Percentiles rank a stretch among this genome's conserved stretches.
These are phyloP conservation scores for Yarrowia galli DNA, from an alignment of 1,139 yeast species.

Conservation along the genomic window DNA sequence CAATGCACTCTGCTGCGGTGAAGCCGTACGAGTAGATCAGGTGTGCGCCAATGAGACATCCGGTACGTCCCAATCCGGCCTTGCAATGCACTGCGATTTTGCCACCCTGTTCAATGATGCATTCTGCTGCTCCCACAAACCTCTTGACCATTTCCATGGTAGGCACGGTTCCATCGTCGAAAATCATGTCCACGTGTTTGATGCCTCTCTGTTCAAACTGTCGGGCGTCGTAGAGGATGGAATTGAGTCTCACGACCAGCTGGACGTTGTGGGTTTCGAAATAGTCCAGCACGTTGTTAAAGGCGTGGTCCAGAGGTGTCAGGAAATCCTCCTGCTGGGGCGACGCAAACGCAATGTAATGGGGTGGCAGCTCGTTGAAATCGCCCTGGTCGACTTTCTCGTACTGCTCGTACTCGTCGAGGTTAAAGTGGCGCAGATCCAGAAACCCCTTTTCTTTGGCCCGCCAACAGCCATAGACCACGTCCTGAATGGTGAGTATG, in stretches of 20 bases:
- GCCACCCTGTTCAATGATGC: slow-evolving; percentile 82
- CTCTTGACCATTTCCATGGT: slow-evolving; percentile 90
- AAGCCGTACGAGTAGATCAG: slow-evolving; percentile 94
- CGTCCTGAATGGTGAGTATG: slow-evolving; percentile 89
- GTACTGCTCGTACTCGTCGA: slow-evolving; percentile 90
- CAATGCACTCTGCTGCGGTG: slow-evolving; percentile 96
- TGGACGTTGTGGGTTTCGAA: slow-evolving; percentile 78
- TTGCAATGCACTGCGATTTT: slow-evolving; percentile 98
- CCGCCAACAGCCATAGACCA: slow-evolving; percentile 96
- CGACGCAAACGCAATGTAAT: slow-evolving; percentile 96
- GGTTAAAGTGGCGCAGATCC: slow-evolving; percentile 84
- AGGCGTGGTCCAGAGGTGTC: slow-evolving; percentile 52
- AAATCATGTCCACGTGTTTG: slow-evolving; percentile 91
- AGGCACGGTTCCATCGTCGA: slow-evolving; percentile 98
- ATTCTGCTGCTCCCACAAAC: slow-evolving; percentile 94
- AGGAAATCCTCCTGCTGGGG: slow-evolving; percentile 74
- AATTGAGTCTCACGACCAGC: slow-evolving; percentile 88
- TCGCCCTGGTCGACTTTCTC: slow-evolving; percentile 98
- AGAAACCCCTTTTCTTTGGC: slow-evolving; percentile 94
- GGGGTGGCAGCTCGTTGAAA: slow-evolving; percentile 88
- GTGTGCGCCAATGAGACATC: slow-evolving; percentile 97
- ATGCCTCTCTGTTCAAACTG: slow-evolving; percentile 86
- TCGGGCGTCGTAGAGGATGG: slow-evolving; percentile 82
- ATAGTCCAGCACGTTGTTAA: slow-evolving; percentile 78
- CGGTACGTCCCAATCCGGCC: slow-evolving; percentile 97